Evolutionary conservation across 2,329 filamentous ascomycete genomes (phyloP).

Genomic region (Alternaria conjuncta): DNA sequence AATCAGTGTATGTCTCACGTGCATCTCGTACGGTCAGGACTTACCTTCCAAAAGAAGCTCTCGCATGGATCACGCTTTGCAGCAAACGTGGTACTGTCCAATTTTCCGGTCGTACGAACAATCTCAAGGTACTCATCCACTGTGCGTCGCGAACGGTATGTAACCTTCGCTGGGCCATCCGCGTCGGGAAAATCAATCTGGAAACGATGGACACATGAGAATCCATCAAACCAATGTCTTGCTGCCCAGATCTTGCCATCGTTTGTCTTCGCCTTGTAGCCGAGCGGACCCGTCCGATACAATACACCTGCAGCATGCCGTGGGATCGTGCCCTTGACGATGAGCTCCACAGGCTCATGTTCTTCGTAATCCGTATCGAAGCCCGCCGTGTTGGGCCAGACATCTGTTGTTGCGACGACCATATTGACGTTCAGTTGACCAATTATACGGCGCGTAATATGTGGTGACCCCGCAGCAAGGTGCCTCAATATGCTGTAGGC

Average conservation of each 20-base stretch:
- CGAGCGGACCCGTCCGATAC: conserved; percentile 71
- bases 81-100: conserved; percentile 68
- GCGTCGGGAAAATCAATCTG: conserved; percentile 62
- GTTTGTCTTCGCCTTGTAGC: conserved; percentile 66
- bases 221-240: conserved; percentile 83
- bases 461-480: neutral
- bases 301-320: conserved; percentile 73
- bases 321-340: conserved; percentile 71
- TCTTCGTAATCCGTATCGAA: conserved; percentile 73
- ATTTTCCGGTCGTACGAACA: conserved; percentile 65
- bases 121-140: conserved; percentile 67
- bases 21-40: neutral
- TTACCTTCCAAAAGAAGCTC: conserved; percentile 70
- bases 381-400: conserved; percentile 41
- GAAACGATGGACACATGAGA: conserved; percentile 75
- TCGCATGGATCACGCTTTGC: conserved; percentile 77
- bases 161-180: conserved; percentile 55
- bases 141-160: conserved; percentile 75
- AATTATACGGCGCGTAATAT: neutral
- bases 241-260: conserved; percentile 65
- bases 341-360: conserved; percentile 67
- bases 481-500: neutral
- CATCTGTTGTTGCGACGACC: conserved; percentile 20
- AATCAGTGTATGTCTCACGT: neutral
- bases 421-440: neutral